Evolutionary conservation across 768 basidiomycete species (phyloP), one percentile per base, ranked within the genome.

Genomic region (Lactarius vividus): DNA sequence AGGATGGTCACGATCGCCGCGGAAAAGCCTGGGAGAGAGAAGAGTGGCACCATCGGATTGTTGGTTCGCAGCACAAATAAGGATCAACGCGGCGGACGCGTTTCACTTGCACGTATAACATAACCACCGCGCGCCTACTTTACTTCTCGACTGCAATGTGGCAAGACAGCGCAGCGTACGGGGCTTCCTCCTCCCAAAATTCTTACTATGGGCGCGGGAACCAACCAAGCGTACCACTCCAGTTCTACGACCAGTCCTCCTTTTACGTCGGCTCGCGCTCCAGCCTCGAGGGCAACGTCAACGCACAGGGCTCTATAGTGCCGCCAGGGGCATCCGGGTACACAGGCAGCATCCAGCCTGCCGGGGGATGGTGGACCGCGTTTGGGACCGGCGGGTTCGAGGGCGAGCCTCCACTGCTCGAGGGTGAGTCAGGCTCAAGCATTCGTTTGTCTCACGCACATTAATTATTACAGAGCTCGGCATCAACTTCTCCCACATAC

Each of bases 401-500:
- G 75, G 96, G 96, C 35, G 97, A 99, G 73, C 92, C 94, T 57
- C 95, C 96, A 40, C 78, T 99, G 73, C 84, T 99, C 60, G 88
- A 99, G 86, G 96, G 96, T 94, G 70, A 71, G 81, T 77, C 40
- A 28, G 39, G 44, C 62, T 15, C 20, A 39, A 4, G 40, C 52
- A 2, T 20, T 28, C 18, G 60, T 60, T 42, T 23, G 18, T 62
- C 62, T 37, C 61, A 28, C 52, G 40, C 10, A 18, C 57, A 35
- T 20, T 26, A 62, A 31, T 20, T 26, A 63, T 40, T 35, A 62
- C 72, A 98, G 97, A 98, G 75, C 87, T 99, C 40, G 97, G 97
- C 46, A 96, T 99, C 75, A 98, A 99, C 79, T 97, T 98, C 71
- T 86, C 88, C 40, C 97, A 99, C 75, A 98, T 99, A 77, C 85